Evolutionary conservation across 2,329 filamentous ascomycete species (phyloP), one percentile per base, ranked within the genome.

Genomic region (Pestalotiopsis sp.): DNA sequence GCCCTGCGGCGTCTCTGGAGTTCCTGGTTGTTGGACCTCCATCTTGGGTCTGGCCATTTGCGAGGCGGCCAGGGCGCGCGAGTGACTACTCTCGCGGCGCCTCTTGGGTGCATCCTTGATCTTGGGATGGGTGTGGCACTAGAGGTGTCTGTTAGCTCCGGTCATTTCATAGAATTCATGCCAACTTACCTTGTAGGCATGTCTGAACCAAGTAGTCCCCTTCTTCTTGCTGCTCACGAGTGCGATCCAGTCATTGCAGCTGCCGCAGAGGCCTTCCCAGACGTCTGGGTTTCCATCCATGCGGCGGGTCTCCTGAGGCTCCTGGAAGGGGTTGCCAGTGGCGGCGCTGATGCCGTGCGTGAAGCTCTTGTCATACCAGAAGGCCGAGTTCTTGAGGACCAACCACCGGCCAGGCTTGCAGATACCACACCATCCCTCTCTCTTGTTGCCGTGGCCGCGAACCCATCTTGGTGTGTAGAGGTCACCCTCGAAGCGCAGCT

Each of bases 291-390:
- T 95, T 52, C 92, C 91, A 77, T 94, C 92, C 83, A 93, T 93
- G 64, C 93, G 87, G 68, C 92, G 85, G 25, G 90, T 93, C 75
- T 93, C 88, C 70, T 92, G 88, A 2, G 93, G 93, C 73, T 92
- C 90, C 77, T 93, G 90, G 81, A 96, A 95, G 3, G 91, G 89
- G 71, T 87, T 90, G 27, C 93, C 93, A 0, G 93, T 95, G 3
- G 92, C 91, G 36, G 92, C 93, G 76, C 92, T 94, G 78, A 97
- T 93, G 64, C 93, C 93, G 76, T 97, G 94, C 2, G 92, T 93
- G 79, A 96, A 97, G 68, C 91, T 93, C 84, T 96, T 95, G 83
- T 97, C 93, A 80, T 97, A 97, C 93, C 94, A 97, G 79, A 93
- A 97, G 6, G 93, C 93, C 67, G 92, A 95, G 81, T 97, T 96